phyloP scores from a whole-genome alignment of 345 rosid genomes.

The Gossypium sturtianum region DNA sequence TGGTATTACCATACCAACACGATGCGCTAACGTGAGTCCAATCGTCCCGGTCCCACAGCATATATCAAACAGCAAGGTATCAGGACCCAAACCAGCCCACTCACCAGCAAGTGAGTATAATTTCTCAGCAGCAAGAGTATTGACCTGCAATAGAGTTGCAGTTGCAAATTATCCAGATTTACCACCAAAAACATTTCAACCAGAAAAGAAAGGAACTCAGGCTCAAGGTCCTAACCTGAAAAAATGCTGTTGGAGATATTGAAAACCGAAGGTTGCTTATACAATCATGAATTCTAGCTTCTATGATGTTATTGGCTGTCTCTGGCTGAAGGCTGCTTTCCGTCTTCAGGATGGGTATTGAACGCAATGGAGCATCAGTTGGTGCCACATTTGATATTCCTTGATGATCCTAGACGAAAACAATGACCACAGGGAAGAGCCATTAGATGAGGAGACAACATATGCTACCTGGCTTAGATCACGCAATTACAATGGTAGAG shows the following conservation, averaged over 20 bases:
- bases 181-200: not conserved
- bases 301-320: conserved; percentile 27
- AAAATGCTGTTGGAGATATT: conserved; percentile 95
- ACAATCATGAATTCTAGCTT: conserved; percentile 82
- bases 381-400: conserved; percentile 96
- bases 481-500: not conserved
- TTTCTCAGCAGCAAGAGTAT: conserved; percentile 93
- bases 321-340: conserved; percentile 30
- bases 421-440: not conserved
- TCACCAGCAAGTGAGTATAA: conserved; percentile 93
- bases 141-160: conserved; percentile 48
- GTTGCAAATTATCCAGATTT: conserved; percentile 10
- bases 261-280: conserved; percentile 69
- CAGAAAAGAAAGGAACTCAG: not conserved
- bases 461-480: not conserved
- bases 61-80: conserved; percentile 80
- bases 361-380: conserved; percentile 66
- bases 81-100: conserved; percentile 88
- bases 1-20: conserved; percentile 82
- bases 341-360: conserved; percentile 35
- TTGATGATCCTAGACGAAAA: conserved; percentile 65
- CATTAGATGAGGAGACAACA: not conserved
- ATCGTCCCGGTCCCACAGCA: conserved; percentile 99
- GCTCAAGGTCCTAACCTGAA: conserved; percentile 49
- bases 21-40: conserved; percentile 85